Evolutionary conservation across 306 rosid genomes (phyloP).

Genomic region (Mimosa pudica): DNA sequence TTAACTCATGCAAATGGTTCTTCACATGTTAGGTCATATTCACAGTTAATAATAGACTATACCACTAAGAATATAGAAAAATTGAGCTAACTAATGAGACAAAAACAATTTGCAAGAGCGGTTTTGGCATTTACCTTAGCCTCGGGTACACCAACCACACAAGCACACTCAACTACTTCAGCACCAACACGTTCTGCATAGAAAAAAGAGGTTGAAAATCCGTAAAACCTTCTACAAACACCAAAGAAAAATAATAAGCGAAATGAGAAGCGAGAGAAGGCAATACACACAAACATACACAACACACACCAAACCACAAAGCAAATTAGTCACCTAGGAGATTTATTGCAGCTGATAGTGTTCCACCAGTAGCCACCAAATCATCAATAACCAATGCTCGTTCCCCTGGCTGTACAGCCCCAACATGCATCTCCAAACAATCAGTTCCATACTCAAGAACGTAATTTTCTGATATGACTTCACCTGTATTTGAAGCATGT

Average conservation of each 20-base stretch:
- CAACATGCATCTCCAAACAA: conserved; percentile 88
- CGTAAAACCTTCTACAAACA: conserved; percentile 29
- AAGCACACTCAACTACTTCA: conserved; percentile 94
- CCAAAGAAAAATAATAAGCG: conserved; percentile 19
- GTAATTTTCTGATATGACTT: conserved; percentile 79
- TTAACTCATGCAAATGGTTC: neutral
- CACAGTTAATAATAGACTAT: neutral
- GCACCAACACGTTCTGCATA: conserved; percentile 81
- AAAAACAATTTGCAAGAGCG: neutral
- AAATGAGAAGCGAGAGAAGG: conserved; percentile 4
- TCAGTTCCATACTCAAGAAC: conserved; percentile 90
- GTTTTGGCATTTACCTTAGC: conserved; percentile 65
- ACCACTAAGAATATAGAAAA: neutral
- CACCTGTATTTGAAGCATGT: conserved; percentile 52
- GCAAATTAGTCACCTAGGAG: conserved; percentile 72
- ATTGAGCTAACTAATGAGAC: neutral
- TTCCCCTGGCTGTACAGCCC: conserved; percentile 78
- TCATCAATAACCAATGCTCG: conserved; percentile 88
- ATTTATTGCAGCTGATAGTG: conserved; percentile 83
- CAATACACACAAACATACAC: neutral
- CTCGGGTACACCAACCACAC: conserved; percentile 92
- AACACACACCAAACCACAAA: neutral
- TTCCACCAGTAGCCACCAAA: conserved; percentile 96
- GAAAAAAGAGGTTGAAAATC: conserved; percentile 20
- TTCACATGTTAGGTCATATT: neutral